Base-by-base conservation (phyloP, 75 land plant species). In the Cunninghamia lanceolata region DNA sequence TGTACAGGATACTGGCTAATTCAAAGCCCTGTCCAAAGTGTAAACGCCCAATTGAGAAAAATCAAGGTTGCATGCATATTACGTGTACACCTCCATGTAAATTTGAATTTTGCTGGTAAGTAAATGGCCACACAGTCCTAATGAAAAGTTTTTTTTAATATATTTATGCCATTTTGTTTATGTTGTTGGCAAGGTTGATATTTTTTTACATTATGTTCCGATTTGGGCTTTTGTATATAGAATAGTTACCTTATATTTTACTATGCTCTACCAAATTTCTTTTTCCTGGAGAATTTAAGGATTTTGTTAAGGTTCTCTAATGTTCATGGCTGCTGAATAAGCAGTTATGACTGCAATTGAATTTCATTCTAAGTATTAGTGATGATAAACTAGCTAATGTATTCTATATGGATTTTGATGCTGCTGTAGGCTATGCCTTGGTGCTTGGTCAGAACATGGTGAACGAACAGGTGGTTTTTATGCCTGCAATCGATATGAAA, bases 11-110 rank as follows among this genome's bases (percentile, higher is more conserved):
- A 86, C 87, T 97, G 83, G 99, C 99, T 14, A 96, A 97, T 89
- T 96, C 98, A 35, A 96, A 97, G 88, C 99, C 98, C 25, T 97
- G 99, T 86, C 99, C 99, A 13, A 97, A 96, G 91, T 97, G 99
- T 86, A 97, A 97, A 90, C 89, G 99, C 34, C 99, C 99, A 83
- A 97, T 97, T 85, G 99, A 97, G 91, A 97, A 97, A 85, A 94
- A 96, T 86, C 98, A 96, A 84, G 98, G 98, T 30, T 96, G 99
- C 87, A 97, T 97, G 99, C 99, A 97, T 86, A 94, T 97, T 35
- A 97, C 99, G 9, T 97, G 98, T 84, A 94, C 96, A 74, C 96
- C 99, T 59, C 99, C 98, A 39, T 97, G 98, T 85, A 96, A 95
- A 94, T 97, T 96, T 89, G 96, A 97, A 89, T 97, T 96, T 87